These are phyloP conservation scores for Codiaeum variegatum DNA, from an alignment of 441 rosid species.

Conservation along the genomic window DNA sequence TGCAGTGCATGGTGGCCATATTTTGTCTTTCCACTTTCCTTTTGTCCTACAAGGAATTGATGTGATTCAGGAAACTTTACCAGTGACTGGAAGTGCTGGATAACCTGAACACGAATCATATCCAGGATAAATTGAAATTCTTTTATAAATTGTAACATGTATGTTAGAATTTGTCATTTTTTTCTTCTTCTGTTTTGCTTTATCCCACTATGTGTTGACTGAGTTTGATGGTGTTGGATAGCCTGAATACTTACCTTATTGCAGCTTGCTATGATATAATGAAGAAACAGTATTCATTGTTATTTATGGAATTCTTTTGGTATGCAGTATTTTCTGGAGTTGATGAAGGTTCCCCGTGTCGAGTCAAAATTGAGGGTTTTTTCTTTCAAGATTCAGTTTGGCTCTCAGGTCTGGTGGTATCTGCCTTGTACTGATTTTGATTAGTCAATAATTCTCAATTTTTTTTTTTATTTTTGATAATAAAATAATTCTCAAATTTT, in stretches of 20 bases:
- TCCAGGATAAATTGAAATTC: too few species aligned
- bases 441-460: conserved; percentile 14
- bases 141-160: neutral
- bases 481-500: too few species aligned
- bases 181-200: neutral
- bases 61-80: too few species aligned
- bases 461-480: conserved; percentile 9
- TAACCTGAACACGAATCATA: too few species aligned
- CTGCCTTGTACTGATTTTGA: conserved; percentile 35
- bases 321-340: conserved; percentile 84
- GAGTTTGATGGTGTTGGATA: conserved; percentile 9
- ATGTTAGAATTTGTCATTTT: neutral
- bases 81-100: too few species aligned
- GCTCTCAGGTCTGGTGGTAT: conserved; percentile 83
- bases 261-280: conserved; percentile 2
- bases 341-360: conserved; percentile 96
- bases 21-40: too few species aligned
- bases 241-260: neutral
- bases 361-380: conserved; percentile 94
- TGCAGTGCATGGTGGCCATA: neutral
- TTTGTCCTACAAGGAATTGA: too few species aligned
- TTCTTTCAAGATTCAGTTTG: conserved; percentile 91
- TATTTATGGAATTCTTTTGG: conserved; percentile 10
- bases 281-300: neutral
- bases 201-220: neutral